Evolutionary conservation across 2,329 filamentous ascomycete genomes (phyloP), one percentile per base, ranked within the genome.

Genomic region (Clarireedia homoeocarpa): DNA sequence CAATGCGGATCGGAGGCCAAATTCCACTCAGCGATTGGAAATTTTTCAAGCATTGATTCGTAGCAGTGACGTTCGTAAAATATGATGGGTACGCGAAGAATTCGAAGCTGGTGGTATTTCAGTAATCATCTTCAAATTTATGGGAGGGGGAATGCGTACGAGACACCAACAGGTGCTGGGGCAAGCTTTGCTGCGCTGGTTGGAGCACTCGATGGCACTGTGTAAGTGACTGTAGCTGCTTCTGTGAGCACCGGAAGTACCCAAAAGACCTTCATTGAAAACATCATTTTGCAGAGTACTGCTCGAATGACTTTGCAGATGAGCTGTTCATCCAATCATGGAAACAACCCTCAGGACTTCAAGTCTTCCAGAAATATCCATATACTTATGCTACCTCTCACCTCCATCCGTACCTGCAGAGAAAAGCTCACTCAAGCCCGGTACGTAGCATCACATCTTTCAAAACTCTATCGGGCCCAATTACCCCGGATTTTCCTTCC

Each of bases 51-150:
- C 80, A 82, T 60, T 75, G 74, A 0, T 67, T 70, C 0, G 78
- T 82, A 1, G 76, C 71, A 0, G 72, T 72, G 14, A 82, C 75
- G 59, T 79, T 75, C 15, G 71, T 74, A 59, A 81, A 75, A 64
- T 82, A 82, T 0, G 71, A 74, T 0, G 80, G 80, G 51, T 79
- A 82, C 0, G 77, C 71, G 59, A 82, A 82, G 67, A 82, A 82
- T 52, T 82, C 78, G 53, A 80, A 74, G 1, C 75, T 77, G 39
- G 0, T 30, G 14, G 26, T n/a, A 44, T 34, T 9, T 58, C 9
- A 34, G 15, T 27, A 12, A 14, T 36, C 36, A 34, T 10, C 36
- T 34, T 49, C 27, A 20, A 55, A 40, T 24, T 26, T 6, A 12
- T 24, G 10, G 6, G 9, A 26, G 14, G 5, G 24, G 2, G 5